A percentile compares a stretch with the other conserved stretches of the same genome.
These are phyloP conservation scores for Lichenothelia convexa DNA, from an alignment of 495 filamentous ascomycete species.

Conservation along the genomic window DNA sequence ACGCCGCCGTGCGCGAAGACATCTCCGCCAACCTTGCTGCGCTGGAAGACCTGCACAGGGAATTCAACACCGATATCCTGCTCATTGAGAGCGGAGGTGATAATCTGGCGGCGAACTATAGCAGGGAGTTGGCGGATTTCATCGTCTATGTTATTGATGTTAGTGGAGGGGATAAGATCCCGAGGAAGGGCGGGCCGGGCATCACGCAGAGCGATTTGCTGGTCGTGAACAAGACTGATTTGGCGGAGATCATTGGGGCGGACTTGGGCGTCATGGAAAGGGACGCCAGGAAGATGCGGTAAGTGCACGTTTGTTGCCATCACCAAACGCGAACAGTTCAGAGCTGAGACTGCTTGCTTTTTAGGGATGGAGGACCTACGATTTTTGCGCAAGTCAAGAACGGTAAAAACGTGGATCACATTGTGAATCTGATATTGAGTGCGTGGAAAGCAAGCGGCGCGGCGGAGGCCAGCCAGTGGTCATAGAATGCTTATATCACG, in stretches of 20 bases:
- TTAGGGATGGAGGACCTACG: conserved; percentile 72
- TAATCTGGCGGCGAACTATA: conserved; percentile 94
- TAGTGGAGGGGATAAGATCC: conserved; percentile 90
- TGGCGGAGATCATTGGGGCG: conserved; percentile 80
- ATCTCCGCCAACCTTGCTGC: conserved; percentile 85
- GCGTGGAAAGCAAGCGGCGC: conserved; percentile 86
- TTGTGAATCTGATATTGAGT: conserved; percentile 73
- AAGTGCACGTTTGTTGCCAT: background rate
- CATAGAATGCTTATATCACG: background rate
- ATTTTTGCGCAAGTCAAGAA: conserved; percentile 95
- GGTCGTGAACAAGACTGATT: conserved; percentile 90
- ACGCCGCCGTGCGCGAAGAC: conserved; percentile 96
- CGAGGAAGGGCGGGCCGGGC: conserved; percentile 85
- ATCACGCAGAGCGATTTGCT: conserved; percentile 90
- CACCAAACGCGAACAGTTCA: background rate
- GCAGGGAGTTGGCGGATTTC: conserved; percentile 80
- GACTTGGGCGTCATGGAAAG: conserved; percentile 89
- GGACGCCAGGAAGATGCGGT: conserved; percentile 79
- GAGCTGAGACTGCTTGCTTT: conserved; percentile 1
- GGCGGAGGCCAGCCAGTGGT: conserved; percentile 33
- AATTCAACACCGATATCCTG: conserved; percentile 55
- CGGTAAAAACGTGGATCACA: conserved; percentile 62
- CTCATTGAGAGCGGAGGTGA: conserved; percentile 92
- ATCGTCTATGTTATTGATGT: conserved; percentile 99
- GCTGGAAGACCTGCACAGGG: conserved; percentile 63